These are phyloP conservation scores for Saturnispora gosingensis DNA, from an alignment of 805 yeast species.

Conservation along the genomic window DNA sequence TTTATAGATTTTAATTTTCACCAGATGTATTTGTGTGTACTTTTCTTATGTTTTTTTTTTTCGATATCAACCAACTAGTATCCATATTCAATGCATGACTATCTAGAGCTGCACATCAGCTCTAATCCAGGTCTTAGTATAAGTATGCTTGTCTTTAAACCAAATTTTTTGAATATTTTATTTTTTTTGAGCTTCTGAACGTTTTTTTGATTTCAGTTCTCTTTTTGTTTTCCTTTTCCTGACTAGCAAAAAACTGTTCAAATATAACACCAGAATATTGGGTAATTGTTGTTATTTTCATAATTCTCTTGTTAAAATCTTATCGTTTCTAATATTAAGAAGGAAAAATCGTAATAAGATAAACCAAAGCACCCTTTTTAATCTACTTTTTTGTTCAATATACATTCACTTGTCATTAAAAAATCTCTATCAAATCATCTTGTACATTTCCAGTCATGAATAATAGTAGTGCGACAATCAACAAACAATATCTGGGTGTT, in stretches of 20 bases:
- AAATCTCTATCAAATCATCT: background rate
- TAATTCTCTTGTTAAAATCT: background rate
- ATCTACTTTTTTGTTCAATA: too few species aligned
- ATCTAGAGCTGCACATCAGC: background rate
- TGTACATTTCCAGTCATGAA: background rate
- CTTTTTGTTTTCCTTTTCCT: background rate
- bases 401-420: too few species aligned
- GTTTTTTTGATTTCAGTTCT: background rate
- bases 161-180: too few species aligned
- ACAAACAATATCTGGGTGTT: conserved; percentile 44
- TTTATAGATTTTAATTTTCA: too few species aligned
- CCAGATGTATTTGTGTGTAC: too few species aligned
- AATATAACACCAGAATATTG: background rate
- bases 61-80: too few species aligned
- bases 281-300: background rate
- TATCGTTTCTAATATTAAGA: background rate
- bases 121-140: too few species aligned
- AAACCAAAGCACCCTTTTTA: too few species aligned
- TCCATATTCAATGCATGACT: background rate
- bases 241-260: background rate
- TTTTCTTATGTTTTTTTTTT: too few species aligned
- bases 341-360: background rate
- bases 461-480: background rate
- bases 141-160: background rate
- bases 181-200: background rate